These are phyloP conservation scores for Penicillium crustosum DNA, from an alignment of 2,329 filamentous ascomycete genomes.

Conservation along the genomic window DNA sequence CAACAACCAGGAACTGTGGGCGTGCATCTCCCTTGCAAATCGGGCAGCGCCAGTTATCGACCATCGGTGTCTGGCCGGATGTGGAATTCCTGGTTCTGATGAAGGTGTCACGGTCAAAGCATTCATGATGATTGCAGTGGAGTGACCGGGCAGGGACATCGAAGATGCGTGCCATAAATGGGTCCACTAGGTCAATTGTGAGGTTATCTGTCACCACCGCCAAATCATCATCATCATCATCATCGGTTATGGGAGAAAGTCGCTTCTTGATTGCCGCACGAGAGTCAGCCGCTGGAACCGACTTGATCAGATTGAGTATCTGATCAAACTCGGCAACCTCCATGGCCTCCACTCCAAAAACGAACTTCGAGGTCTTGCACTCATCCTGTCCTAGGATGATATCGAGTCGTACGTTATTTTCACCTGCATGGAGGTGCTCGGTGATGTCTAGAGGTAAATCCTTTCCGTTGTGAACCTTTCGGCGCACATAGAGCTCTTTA, in stretches of 20 bases:
- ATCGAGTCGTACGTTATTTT: slow-evolving; percentile 61
- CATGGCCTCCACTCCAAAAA: slow-evolving; percentile 69
- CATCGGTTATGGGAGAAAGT: slow-evolving; percentile 42
- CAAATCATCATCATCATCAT: slow-evolving; percentile 69
- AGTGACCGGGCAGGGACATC: slow-evolving; percentile 68
- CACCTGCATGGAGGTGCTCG: slow-evolving; percentile 54
- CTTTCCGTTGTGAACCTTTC: slow-evolving; percentile 71
- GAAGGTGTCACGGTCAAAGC: slow-evolving; percentile 85
- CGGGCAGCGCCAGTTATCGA: slow-evolving; percentile 77
- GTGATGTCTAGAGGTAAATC: slow-evolving; percentile 78
- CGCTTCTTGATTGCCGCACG: slow-evolving; percentile 57
- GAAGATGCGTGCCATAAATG: slow-evolving; percentile 66
- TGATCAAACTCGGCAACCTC: slow-evolving; percentile 50
- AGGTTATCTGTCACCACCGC: slow-evolving; percentile 59
- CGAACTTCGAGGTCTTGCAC: slow-evolving; percentile 46
- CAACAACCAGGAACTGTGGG: slow-evolving; percentile 68
- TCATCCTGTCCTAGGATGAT: slow-evolving; percentile 44
- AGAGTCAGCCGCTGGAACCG: slow-evolving; percentile 52
- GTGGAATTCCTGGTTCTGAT: slow-evolving; percentile 61
- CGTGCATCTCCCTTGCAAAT: slow-evolving; percentile 76
- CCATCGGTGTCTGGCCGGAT: slow-evolving; percentile 44
- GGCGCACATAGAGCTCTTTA: slow-evolving; percentile 56
- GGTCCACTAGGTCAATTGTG: slow-evolving; percentile 64
- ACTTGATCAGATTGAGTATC: slow-evolving; percentile 42
- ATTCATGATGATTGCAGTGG: slow-evolving; percentile 75